Conservation (phyloP, 2,329 filamentous ascomycete genomes). For the Aphanoascus verrucosus region DNA sequence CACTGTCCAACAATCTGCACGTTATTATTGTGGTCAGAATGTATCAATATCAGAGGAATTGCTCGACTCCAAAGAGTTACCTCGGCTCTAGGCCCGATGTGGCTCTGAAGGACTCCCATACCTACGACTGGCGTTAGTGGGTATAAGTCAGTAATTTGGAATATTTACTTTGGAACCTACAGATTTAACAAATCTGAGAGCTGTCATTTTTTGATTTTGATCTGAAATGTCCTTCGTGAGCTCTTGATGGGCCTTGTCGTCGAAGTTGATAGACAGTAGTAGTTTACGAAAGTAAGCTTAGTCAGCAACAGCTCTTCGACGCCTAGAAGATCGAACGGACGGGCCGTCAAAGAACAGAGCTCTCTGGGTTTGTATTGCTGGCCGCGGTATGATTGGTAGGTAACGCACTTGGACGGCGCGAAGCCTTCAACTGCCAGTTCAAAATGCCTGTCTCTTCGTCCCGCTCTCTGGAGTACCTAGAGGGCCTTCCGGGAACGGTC, state of each 20-base stretch:
- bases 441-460: slow-evolving; percentile 48
- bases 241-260: not conserved
- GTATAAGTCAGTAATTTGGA: slow-evolving; percentile 19
- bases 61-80: slow-evolving; percentile 38
- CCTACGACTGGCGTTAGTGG: slow-evolving; percentile 40
- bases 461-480: slow-evolving; percentile 76
- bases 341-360: not conserved
- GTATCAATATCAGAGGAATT: not conserved
- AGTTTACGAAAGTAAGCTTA: too few species aligned
- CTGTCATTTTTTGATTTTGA: slow-evolving; percentile 38
- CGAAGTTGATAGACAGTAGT: not conserved
- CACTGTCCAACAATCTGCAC: slow-evolving; percentile 30
- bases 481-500: slow-evolving; percentile 77
- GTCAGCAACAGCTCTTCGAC: not conserved
- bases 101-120: slow-evolving; percentile 72
- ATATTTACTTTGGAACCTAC: slow-evolving; percentile 34
- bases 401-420: slow-evolving; percentile 12
- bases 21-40: not conserved
- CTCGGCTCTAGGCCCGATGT: slow-evolving; percentile 82
- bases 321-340: not conserved
- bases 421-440: slow-evolving; percentile 1
- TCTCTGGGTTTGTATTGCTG: not conserved
- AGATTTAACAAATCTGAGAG: slow-evolving; percentile 54
- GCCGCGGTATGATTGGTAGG: slow-evolving; percentile 14
- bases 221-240: not conserved